phyloP scores from a whole-genome alignment of 805 yeast genomes.

The Candida jianshihensis region DNA sequence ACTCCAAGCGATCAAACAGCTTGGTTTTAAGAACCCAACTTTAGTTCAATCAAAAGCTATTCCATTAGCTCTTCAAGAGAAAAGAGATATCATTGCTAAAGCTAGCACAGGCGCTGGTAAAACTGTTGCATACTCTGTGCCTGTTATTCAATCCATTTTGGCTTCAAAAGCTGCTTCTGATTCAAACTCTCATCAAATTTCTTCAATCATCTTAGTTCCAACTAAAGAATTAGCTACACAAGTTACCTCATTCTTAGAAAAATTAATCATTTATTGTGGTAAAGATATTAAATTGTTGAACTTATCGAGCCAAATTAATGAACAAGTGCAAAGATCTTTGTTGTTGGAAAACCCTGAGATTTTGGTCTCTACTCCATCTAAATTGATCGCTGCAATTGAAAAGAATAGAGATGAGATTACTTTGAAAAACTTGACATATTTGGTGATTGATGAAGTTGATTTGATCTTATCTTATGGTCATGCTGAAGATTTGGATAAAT shows the following conservation, averaged over 20 bases:
- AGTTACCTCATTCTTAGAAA: conserved; percentile 63
- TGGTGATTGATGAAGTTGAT: conserved; percentile 95
- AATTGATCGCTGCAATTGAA: conserved; percentile 51
- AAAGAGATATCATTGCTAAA: conserved; percentile 86
- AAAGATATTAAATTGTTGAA: conserved; percentile 59
- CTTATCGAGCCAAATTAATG: conserved; percentile 54
- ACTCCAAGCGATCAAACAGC: conserved; percentile 71
- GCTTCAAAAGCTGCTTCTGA: conserved; percentile 28
- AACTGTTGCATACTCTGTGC: conserved; percentile 85
- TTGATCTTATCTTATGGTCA: conserved; percentile 86
- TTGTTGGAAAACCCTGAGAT: conserved; percentile 73
- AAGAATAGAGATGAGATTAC: conserved; percentile 39
- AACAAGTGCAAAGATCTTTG: conserved; percentile 62
- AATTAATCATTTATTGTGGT: conserved; percentile 65
- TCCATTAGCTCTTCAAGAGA: conserved; percentile 83
- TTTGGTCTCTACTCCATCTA: conserved; percentile 81
- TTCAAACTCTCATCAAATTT: conserved; percentile 20
- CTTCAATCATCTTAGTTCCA: conserved; percentile 71
- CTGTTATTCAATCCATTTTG: conserved; percentile 74
- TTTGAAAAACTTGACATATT: conserved; percentile 50
- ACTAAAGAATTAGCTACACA: conserved; percentile 89
- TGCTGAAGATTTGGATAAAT: conserved; percentile 68
- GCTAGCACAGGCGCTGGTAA: conserved; percentile 97
- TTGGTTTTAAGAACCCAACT: conserved; percentile 83
- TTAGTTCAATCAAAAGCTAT: conserved; percentile 87